These are phyloP conservation scores for Apiotrichum siamense DNA, from an alignment of 1,284 basidiomycete species.

Conservation along the genomic window DNA sequence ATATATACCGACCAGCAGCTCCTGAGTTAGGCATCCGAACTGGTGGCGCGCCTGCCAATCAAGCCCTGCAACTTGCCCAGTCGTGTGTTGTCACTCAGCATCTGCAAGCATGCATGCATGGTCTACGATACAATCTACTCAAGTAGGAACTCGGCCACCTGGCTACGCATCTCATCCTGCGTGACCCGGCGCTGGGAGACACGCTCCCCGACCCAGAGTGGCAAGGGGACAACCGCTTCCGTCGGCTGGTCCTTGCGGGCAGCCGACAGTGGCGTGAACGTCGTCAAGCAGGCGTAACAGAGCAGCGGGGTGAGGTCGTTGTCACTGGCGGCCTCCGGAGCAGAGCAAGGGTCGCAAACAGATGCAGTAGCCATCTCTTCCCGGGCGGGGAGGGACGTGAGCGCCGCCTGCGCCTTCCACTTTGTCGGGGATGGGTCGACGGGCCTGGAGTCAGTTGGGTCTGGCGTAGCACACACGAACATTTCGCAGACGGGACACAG, in stretches of 20 bases:
- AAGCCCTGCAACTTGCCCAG: too few species aligned
- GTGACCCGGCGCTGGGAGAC: conserved; percentile 13
- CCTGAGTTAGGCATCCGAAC: too few species aligned
- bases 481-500: conserved; percentile 65
- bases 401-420: conserved; percentile 68
- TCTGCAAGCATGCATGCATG: too few species aligned
- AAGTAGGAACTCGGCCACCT: conserved; percentile 33
- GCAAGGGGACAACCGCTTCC: conserved; percentile 22
- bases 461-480: conserved; percentile 48
- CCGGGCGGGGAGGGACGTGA: conserved; percentile 54
- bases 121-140: background rate
- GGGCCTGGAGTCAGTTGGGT: conserved; percentile 51
- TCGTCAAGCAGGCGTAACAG: conserved; percentile 70
- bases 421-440: conserved; percentile 60
- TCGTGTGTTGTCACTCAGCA: too few species aligned
- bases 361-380: background rate
- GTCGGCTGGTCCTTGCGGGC: conserved; percentile 9
- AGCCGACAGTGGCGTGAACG: conserved; percentile 51
- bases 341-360: too few species aligned
- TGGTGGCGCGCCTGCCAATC: too few species aligned
- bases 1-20: too few species aligned
- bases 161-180: conserved; percentile 28
- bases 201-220: conserved; percentile 30
- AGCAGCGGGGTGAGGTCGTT: conserved; percentile 51
- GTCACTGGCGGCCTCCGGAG: too few species aligned